Percentiles rank a stretch among this genome's conserved stretches.
phyloP scores from a whole-genome alignment of 805 yeast species.

The Sugiyamaella boreocaroliniensis region DNA sequence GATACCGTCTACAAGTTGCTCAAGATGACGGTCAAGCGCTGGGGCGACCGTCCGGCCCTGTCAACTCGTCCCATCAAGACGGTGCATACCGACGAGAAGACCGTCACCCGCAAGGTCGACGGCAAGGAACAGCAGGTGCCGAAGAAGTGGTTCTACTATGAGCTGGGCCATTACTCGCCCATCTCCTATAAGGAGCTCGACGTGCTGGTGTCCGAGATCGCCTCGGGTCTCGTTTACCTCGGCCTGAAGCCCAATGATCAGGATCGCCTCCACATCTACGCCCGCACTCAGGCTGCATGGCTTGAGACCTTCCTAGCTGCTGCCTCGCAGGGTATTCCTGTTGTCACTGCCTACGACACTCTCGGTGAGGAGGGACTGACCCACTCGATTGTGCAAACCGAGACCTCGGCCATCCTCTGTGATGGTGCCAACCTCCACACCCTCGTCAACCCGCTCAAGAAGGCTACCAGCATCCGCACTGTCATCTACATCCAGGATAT shows the following conservation, averaged over 20 bases:
- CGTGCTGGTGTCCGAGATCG: conserved; percentile 45
- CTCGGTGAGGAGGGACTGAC: conserved; percentile 77
- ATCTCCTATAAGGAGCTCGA: conserved; percentile 55
- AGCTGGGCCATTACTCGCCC: conserved; percentile 65
- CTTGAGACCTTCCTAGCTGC: conserved; percentile 79
- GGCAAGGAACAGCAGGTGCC: conserved; percentile 68
- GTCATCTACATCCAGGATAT: conserved; percentile 66
- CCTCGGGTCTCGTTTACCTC: conserved; percentile 66
- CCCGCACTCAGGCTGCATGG: conserved; percentile 85
- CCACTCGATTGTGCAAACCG: conserved; percentile 80
- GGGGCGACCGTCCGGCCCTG: conserved; percentile 50
- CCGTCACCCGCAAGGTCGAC: conserved; percentile 65
- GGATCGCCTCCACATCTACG: conserved; percentile 74
- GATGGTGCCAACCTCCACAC: conserved; percentile 67
- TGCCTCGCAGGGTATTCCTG: conserved; percentile 70
- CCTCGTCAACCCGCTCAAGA: conserved; percentile 64
- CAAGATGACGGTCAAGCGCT: conserved; percentile 51
- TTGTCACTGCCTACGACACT: conserved; percentile 95
- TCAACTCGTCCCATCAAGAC: conserved; percentile 77
- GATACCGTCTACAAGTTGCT: conserved; percentile 65
- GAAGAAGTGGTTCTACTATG: conserved; percentile 84
- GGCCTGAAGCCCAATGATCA: conserved; percentile 60
- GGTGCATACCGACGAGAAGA: conserved; percentile 67
- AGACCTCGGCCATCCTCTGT: conserved; percentile 69
- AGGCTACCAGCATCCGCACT: conserved; percentile 53